A percentile compares a stretch with the other conserved stretches of the same genome.
Evolutionary conservation across 2,329 filamentous ascomycete genomes (phyloP).

Genomic region (Camillea tinctor): DNA sequence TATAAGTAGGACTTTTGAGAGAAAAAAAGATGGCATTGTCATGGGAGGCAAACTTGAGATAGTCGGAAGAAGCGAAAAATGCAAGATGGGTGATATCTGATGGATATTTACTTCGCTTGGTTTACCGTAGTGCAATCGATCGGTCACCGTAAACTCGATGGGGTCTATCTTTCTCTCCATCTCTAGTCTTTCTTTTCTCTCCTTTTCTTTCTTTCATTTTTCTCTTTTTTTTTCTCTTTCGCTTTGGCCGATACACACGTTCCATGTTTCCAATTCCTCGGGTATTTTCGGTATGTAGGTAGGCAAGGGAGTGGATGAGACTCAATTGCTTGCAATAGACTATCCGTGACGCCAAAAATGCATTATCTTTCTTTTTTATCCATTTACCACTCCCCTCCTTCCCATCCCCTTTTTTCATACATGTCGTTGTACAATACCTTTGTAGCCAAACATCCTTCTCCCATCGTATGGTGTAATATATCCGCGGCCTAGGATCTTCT

Average conservation of each 20-base stretch:
- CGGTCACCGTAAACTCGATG: background rate
- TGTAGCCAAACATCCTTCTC: background rate
- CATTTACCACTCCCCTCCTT: slow-evolving; percentile 3
- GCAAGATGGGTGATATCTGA: no score
- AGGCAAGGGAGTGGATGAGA: background rate
- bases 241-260: background rate
- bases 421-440: background rate
- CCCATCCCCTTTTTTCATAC: background rate
- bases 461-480: background rate
- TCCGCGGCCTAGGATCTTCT: background rate
- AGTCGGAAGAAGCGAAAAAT: no score
- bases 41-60: no score
- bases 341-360: slow-evolving; percentile 6
- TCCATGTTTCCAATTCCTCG: background rate
- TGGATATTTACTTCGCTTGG: background rate
- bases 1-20: background rate
- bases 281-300: background rate
- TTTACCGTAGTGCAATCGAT: background rate
- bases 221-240: background rate
- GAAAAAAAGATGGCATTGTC: background rate
- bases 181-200: no score
- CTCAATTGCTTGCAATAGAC: background rate
- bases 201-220: background rate
- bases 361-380: background rate
- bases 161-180: no score